phyloP scores from a whole-genome alignment of 495 filamentous ascomycete species.

The Aspergillus heteromorphus region DNA sequence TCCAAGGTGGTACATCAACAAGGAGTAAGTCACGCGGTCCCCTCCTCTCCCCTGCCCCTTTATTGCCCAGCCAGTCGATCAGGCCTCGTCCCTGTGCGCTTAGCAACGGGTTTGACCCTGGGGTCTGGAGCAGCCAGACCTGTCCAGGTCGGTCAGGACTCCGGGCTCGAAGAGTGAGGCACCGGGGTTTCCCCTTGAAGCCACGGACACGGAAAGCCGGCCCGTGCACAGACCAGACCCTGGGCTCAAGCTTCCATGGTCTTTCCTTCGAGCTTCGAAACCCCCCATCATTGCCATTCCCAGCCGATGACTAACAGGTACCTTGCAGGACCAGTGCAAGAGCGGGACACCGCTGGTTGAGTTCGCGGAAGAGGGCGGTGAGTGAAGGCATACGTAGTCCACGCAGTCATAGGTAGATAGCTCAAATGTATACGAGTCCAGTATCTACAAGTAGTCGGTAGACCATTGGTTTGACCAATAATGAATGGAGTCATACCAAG shows the following conservation, averaged over 20 bases:
- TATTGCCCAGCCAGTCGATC: slow-evolving; percentile 5
- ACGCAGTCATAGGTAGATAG: no score
- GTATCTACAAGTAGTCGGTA: background rate
- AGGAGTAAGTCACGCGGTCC: slow-evolving; percentile 61
- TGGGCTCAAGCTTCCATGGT: slow-evolving; percentile 11
- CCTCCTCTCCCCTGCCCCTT: background rate
- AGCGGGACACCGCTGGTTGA: slow-evolving; percentile 54
- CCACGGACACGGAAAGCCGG: no score
- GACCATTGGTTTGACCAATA: background rate
- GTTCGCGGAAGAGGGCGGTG: slow-evolving; percentile 32
- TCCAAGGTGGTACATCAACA: slow-evolving; percentile 76
- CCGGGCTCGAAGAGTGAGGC: background rate
- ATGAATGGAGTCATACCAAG: background rate
- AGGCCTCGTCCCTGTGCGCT: background rate
- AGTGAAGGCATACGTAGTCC: background rate
- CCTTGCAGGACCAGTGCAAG: slow-evolving; percentile 51
- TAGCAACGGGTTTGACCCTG: background rate
- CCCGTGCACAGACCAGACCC: slow-evolving; percentile 14
- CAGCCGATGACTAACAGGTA: slow-evolving; percentile 23
- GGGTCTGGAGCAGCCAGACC: slow-evolving; percentile 1
- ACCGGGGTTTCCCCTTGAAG: background rate
- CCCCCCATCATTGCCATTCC: background rate
- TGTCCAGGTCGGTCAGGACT: background rate
- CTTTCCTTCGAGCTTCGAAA: slow-evolving; percentile 11
- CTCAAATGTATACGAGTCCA: background rate